phyloP scores from a whole-genome alignment of 2,329 filamentous ascomycete species.

The Keithomyces neogunnii region DNA sequence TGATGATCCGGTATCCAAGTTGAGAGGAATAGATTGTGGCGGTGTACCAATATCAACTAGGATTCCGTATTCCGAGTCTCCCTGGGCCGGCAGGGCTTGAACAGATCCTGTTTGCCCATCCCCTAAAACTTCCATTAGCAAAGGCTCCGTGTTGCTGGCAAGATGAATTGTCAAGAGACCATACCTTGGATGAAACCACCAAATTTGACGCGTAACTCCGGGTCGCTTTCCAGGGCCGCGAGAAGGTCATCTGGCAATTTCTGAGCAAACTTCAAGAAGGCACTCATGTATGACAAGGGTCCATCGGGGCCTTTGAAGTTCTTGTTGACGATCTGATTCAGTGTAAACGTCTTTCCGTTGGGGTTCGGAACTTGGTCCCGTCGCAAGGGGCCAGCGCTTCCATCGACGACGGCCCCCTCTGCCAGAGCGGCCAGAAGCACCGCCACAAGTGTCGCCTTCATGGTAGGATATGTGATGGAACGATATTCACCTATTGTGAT shows the following conservation, averaged over 20 bases:
- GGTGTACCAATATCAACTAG: slow-evolving; percentile 54
- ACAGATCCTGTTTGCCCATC: slow-evolving; percentile 14
- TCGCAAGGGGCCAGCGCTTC: background rate
- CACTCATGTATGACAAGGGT: slow-evolving; percentile 19
- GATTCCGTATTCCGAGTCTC: slow-evolving; percentile 50
- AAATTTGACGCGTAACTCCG: slow-evolving; percentile 17
- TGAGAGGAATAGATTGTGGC: slow-evolving; percentile 50
- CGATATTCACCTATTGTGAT: too few species aligned
- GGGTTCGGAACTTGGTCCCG: background rate
- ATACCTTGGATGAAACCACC: slow-evolving; percentile 4
- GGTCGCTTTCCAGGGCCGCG: slow-evolving; percentile 14
- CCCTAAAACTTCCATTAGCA: slow-evolving; percentile 2
- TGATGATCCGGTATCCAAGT: slow-evolving; percentile 58
- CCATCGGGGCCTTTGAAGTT: slow-evolving; percentile 24
- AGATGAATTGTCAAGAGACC: background rate
- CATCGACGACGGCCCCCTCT: slow-evolving; percentile 4
- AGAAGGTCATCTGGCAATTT: slow-evolving; percentile 19
- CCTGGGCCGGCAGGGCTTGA: slow-evolving; percentile 19
- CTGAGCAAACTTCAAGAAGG: slow-evolving; percentile 29
- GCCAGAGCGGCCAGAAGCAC: slow-evolving; percentile 5
- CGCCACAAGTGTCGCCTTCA: slow-evolving; percentile 7
- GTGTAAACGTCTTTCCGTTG: slow-evolving; percentile 13
- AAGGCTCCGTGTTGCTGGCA: background rate
- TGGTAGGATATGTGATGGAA: background rate
- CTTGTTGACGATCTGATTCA: slow-evolving; percentile 26